A percentile compares a stretch with the other conserved stretches of the same genome.
Conservation (phyloP, 257 asterid species). For the Asclepias syriaca region DNA sequence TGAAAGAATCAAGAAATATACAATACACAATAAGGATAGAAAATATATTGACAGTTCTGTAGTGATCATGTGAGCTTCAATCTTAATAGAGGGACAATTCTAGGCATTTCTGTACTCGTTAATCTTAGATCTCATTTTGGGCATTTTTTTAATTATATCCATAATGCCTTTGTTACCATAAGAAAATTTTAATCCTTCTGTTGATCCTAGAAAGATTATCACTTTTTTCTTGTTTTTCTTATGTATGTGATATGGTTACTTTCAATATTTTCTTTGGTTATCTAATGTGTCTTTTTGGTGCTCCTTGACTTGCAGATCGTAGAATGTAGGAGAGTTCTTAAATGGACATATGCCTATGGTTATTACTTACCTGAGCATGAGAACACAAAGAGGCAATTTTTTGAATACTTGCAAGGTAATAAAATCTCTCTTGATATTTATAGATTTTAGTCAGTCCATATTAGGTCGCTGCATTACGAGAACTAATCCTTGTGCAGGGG, state of each 20-base stretch:
- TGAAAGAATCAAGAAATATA: no score
- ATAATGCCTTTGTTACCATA: background rate
- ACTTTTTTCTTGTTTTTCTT: background rate
- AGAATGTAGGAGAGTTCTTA: slow-evolving; percentile 93
- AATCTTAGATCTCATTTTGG: background rate
- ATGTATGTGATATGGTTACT: background rate
- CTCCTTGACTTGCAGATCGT: slow-evolving; percentile 63
- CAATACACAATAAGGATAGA: no score
- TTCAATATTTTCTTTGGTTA: slow-evolving; percentile 7
- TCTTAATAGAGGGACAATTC: background rate
- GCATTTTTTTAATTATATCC: background rate
- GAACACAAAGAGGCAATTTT: slow-evolving; percentile 65
- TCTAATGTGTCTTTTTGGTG: slow-evolving; percentile 7
- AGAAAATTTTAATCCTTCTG: background rate
- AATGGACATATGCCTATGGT: slow-evolving; percentile 98
- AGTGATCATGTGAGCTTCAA: background rate
- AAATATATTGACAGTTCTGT: no score
- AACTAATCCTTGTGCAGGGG: slow-evolving; percentile 45
- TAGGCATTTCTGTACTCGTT: background rate
- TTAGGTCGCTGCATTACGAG: background rate
- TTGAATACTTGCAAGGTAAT: slow-evolving; percentile 95
- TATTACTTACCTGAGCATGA: slow-evolving; percentile 78
- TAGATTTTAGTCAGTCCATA: background rate
- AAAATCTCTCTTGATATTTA: slow-evolving; percentile 11
- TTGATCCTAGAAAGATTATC: background rate